Conservation (phyloP, 1,139 yeast genomes). For the Torulaspora globosa region DNA sequence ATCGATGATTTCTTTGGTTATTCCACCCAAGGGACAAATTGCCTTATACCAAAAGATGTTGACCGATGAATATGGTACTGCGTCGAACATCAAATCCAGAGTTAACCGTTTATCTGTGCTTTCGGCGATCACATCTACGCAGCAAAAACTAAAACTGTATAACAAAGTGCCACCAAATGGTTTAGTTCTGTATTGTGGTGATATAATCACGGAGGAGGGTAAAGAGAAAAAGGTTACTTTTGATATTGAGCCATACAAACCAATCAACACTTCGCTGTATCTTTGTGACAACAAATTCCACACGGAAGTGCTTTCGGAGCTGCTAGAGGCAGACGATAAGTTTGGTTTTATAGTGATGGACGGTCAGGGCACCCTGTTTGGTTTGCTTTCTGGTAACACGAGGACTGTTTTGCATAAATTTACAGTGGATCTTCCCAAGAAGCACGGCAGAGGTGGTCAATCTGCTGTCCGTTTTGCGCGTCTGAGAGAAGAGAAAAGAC, state of each 20-base stretch:
- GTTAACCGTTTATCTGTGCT: constrained; percentile 92
- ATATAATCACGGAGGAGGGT: constrained; percentile 93
- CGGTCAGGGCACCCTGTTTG: constrained; percentile 97
- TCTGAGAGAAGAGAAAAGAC: constrained; percentile 98
- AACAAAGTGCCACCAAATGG: constrained; percentile 90
- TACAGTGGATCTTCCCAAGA: constrained; percentile 95
- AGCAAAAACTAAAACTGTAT: constrained; percentile 89
- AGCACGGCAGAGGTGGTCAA: constrained; percentile 99
- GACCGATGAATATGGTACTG: constrained; percentile 98
- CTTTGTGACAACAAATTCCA: constrained; percentile 97
- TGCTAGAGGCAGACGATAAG: constrained; percentile 90
- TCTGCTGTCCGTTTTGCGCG: constrained; percentile 98
- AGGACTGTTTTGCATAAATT: constrained; percentile 94
- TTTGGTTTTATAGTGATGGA: constrained; percentile 98
- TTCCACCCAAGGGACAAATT: constrained; percentile 93
- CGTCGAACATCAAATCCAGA: constrained; percentile 94
- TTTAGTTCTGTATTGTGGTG: constrained; percentile 95
- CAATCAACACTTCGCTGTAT: constrained; percentile 92
- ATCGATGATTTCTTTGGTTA: constrained; percentile 93
- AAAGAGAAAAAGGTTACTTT: constrained; percentile 92
- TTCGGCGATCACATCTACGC: constrained; percentile 96
- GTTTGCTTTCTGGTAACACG: constrained; percentile 94
- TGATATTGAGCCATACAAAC: constrained; percentile 96
- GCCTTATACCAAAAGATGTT: constrained; percentile 84
- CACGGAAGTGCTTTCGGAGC: constrained; percentile 91